phyloP scores from a whole-genome alignment of 225 moss, liverwort and hornwort genomes.

The Antitrichia curtipendula region DNA sequence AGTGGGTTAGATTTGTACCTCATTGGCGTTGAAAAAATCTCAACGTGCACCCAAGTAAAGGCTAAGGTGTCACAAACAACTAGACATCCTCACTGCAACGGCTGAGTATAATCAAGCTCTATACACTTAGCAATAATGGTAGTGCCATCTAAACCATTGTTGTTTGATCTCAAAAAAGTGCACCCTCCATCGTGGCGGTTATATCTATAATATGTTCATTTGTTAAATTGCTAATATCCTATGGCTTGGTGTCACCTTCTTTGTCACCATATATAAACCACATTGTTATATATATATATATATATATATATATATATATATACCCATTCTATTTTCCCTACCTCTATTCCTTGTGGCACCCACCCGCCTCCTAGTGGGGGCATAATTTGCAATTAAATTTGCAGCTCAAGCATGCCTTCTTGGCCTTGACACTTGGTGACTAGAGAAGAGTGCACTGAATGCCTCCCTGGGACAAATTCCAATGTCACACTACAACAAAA shows the following conservation, averaged over 20 bases:
- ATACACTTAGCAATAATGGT: background rate
- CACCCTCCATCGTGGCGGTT: accelerated
- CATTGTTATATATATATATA: background rate
- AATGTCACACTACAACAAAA: too few relatives aligned
- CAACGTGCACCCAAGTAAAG: background rate
- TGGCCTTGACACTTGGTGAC: too few relatives aligned
- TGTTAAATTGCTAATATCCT: too few relatives aligned
- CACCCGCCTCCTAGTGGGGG: accelerated
- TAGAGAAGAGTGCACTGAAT: accelerated
- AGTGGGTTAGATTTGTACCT: background rate
- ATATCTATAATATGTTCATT: too few relatives aligned
- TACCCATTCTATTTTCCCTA: accelerated
- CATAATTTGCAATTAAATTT: accelerated
- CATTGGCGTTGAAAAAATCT: background rate
- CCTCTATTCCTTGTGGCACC: accelerated
- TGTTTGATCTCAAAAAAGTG: accelerated
- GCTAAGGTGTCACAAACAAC: background rate
- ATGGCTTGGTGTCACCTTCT: background rate
- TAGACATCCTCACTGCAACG: background rate
- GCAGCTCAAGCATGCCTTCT: accelerated
- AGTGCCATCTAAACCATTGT: accelerated
- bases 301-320: too few relatives aligned
- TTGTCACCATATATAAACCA: accelerated
- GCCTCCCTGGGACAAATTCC: accelerated
- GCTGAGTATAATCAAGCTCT: accelerated